Base-by-base conservation (phyloP, 768 basidiomycete genomes). In the Leccinum barrowsii region DNA sequence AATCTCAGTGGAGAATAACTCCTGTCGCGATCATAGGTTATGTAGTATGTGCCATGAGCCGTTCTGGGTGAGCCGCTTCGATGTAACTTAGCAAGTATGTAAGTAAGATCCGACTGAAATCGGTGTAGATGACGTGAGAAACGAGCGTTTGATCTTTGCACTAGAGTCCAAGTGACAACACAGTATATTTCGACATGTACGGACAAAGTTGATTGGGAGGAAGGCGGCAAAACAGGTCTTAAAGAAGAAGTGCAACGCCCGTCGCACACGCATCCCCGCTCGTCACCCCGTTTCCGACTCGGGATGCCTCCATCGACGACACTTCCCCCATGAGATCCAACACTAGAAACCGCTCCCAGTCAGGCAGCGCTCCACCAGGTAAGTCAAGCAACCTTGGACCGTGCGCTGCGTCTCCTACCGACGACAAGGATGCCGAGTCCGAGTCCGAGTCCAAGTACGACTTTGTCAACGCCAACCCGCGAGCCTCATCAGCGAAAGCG, bases 401-500 rank as follows among this genome's bases (percentile, higher is more conserved):
- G 3, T 67, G 46, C 12, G 22, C 46, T 22, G 47, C 59, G 12
- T 56, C 55, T 19, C 35, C 49, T n/a, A 11, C 22, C 12, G 49
- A 49, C 37, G 7, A 24, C 34, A 30, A 30, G 10, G 30, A 30
- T 30, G 30, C 30, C 30, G 30, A 30, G 30, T 30, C 30, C 30
- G 30, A 30, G 30, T 30, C 30, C 30, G 30, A 30, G 10, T 30
- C 30, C 30, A 11, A 30, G 30, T 30, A 30, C 30, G 30, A 30
- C 30, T 30, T 30, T 30, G 58, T 28, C 12, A 67, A 49, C 37
- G 50, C 69, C 30, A 30, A 13, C 55, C 63, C 54, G 67, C 55
- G 15, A 78, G 74, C 2, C 67, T 65, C 84, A 94, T 84, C 63
- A 94, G 72, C 11, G 93, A 91, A 7, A 92, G 74, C 42, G 78